phyloP scores from a whole-genome alignment of 2,329 filamentous ascomycete genomes.

The Bipolaris gigantea region DNA sequence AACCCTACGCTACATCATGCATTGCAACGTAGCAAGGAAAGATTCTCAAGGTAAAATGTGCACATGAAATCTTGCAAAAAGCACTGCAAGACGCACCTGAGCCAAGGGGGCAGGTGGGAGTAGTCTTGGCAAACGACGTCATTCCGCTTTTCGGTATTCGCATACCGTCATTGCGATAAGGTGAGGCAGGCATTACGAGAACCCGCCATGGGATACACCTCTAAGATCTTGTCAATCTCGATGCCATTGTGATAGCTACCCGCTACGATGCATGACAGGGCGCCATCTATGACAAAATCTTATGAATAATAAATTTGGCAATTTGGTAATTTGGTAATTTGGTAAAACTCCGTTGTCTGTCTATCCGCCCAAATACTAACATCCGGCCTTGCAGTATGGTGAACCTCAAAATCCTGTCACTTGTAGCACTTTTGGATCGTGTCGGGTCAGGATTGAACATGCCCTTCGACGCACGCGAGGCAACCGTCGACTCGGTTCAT shows the following conservation, averaged over 20 bases:
- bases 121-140: slow-evolving; percentile 23
- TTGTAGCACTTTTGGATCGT: slow-evolving; percentile 13
- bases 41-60: no score
- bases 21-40: background rate
- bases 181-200: slow-evolving; percentile 17
- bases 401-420: background rate
- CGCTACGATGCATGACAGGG: slow-evolving; percentile 2
- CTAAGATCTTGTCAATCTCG: background rate
- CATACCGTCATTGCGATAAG: slow-evolving; percentile 21
- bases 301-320: slow-evolving; percentile 3
- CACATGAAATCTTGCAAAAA: no score
- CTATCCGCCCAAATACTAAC: background rate
- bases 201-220: slow-evolving; percentile 10
- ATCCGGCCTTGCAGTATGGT: slow-evolving; percentile 10
- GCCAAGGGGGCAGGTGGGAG: slow-evolving; percentile 22
- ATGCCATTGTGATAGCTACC: slow-evolving; percentile 7
- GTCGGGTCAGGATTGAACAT: slow-evolving; percentile 26
- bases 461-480: slow-evolving; percentile 58
- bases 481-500: slow-evolving; percentile 61
- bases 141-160: slow-evolving; percentile 25
- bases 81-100: background rate
- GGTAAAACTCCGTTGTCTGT: background rate
- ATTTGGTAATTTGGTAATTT: background rate
- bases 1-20: background rate
- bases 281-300: background rate